phyloP scores from a whole-genome alignment of 345 rosid species.

The Eucalyptus sp. region DNA sequence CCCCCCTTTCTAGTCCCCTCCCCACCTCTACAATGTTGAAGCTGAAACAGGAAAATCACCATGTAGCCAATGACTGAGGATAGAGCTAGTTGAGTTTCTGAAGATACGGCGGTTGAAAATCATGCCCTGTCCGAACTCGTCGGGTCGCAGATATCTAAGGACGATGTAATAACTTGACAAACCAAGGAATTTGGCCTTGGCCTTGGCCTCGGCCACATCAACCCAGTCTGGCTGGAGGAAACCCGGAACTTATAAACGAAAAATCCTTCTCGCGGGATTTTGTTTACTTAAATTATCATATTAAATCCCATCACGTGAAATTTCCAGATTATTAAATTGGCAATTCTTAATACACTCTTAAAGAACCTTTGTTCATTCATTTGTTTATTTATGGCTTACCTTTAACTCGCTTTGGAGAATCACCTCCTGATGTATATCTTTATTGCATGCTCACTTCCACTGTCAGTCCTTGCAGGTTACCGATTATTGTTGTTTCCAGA shows the following conservation, averaged over 20 bases:
- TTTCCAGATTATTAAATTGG: background rate
- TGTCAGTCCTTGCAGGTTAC: background rate
- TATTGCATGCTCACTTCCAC: background rate
- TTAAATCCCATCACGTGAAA: background rate
- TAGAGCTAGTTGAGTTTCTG: background rate
- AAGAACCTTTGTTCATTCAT: background rate
- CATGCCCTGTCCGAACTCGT: background rate
- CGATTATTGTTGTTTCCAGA: background rate
- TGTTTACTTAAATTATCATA: background rate
- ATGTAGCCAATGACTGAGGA: background rate
- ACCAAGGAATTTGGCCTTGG: background rate
- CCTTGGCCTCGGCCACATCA: background rate
- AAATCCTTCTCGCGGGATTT: background rate
- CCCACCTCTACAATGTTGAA: background rate
- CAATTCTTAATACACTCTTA: background rate
- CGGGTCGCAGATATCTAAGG: background rate
- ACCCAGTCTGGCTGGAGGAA: background rate
- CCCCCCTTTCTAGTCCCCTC: background rate
- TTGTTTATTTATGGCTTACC: background rate
- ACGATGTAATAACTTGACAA: background rate
- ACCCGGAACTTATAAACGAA: background rate
- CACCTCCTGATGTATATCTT: background rate
- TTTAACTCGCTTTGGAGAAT: background rate
- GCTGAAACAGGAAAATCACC: background rate
- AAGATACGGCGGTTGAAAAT: background rate